Evolutionary conservation across 1,139 yeast genomes (phyloP), one percentile per base, ranked within the genome.

Genomic region (Yamadazyma siamensis): DNA sequence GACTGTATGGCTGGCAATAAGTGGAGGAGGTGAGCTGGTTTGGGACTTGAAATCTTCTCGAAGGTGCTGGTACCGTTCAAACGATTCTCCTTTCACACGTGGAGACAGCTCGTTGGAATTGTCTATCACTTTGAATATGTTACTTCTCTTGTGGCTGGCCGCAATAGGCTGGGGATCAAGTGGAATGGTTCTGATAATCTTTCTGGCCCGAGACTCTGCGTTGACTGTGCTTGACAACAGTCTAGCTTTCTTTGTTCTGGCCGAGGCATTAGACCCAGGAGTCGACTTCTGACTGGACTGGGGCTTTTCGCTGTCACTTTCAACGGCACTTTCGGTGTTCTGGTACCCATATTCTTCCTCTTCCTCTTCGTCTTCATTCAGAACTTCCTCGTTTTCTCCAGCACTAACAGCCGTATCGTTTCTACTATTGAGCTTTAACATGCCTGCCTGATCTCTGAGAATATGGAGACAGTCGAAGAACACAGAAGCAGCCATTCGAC

Each of bases 401-500:
- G n/a, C n/a, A n/a, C n/a, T n/a, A n/a, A n/a, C n/a, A n/a, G n/a
- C n/a, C n/a, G n/a, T n/a, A 19, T 52, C 64, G 9, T 56, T 55
- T 29, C 51, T 49, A 33, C 44, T 57, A 47, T 47, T 78, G 61
- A 79, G 61, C 44, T 78, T 79, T 25, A 82, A 76, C 81, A 85
- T 80, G 10, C 96, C 96, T 37, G 86, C 87, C 51, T 85, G 84
- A 43, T 85, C 91, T 44, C 96, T 66, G 46, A 89, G 62, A 5
- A 86, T 71, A 75, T 88, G 84, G 34, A 91, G 61, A 48, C 91
- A 81, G 54, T 91, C 98, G 53, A 89, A 91, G 47, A 91, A 87
- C 2, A 89, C 88, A 33, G 94, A 82, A 0, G 95, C 96, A 4
- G 95, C 76, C 94, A 86, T 82, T 43, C 96, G 71, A 7, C 94